These are phyloP conservation scores for Ceratocystis colombiana DNA, from an alignment of 2,329 filamentous ascomycete genomes.

Conservation along the genomic window DNA sequence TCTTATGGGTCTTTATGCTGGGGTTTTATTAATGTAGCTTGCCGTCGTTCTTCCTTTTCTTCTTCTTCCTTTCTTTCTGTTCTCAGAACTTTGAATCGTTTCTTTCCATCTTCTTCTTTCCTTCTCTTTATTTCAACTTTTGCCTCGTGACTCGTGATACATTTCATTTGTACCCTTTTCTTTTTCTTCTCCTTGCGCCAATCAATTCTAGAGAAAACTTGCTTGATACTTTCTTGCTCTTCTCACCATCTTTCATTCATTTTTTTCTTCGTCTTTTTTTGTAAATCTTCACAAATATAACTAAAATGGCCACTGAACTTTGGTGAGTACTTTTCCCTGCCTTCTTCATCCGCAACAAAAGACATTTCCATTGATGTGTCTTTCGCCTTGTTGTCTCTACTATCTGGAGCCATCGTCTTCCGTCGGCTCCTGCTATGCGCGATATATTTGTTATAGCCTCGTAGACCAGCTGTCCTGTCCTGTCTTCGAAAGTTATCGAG, in stretches of 20 bases:
- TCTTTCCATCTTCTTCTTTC: background rate
- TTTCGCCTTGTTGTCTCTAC: background rate
- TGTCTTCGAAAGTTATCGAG: no score
- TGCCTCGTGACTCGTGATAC: constrained; percentile 12
- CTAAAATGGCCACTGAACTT: constrained; percentile 67
- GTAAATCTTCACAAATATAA: constrained; percentile 31
- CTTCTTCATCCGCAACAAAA: constrained; percentile 21
- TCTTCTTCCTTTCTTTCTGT: background rate
- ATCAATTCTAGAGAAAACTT: no score
- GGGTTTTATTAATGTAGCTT: constrained; percentile 3
- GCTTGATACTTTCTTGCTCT: background rate
- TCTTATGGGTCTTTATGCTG: background rate
- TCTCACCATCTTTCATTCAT: constrained; percentile 2
- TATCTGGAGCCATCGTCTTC: background rate
- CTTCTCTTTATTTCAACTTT: constrained; percentile 16
- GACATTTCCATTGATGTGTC: constrained; percentile 27
- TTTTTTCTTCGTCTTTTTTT: constrained; percentile 24
- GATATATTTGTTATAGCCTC: no score
- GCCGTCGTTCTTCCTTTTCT: background rate
- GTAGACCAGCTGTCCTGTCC: no score
- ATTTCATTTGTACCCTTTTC: constrained; percentile 13
- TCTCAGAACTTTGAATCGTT: background rate
- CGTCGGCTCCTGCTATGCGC: no score
- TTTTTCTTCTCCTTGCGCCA: background rate
- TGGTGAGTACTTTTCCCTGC: constrained; percentile 55